Conservation (phyloP, 441 rosid species). For the Geranium incanum region DNA sequence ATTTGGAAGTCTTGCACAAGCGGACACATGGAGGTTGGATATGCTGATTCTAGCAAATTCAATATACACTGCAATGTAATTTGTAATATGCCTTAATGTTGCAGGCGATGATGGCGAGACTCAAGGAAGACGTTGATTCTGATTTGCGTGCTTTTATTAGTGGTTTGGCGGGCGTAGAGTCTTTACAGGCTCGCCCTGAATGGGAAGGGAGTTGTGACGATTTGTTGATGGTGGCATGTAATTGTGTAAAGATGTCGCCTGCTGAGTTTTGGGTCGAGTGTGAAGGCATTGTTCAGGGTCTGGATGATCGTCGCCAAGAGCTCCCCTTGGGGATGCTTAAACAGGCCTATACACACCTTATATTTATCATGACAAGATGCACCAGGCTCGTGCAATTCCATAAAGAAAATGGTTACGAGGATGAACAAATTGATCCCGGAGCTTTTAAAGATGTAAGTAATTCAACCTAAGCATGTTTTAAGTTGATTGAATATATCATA, state of each 20-base stretch:
- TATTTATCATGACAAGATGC: constrained; percentile 91
- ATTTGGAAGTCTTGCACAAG: constrained; percentile 80
- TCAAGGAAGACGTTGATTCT: constrained; percentile 88
- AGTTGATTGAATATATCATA: no score
- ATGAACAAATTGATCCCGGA: constrained; percentile 83
- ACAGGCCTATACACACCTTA: constrained; percentile 89
- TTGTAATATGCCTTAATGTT: background rate
- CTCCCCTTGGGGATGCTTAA: constrained; percentile 82
- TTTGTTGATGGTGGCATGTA: constrained; percentile 64
- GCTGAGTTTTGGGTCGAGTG: constrained; percentile 82
- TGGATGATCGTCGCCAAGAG: constrained; percentile 92
- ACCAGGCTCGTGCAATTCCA: constrained; percentile 93
- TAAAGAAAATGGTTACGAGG: constrained; percentile 82
- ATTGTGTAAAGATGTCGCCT: constrained; percentile 77
- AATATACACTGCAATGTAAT: background rate
- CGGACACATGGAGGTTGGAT: constrained; percentile 79
- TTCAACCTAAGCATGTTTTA: no score
- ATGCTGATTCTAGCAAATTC: background rate
- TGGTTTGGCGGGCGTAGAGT: constrained; percentile 68
- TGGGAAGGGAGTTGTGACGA: constrained; percentile 76
- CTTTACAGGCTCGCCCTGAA: constrained; percentile 46
- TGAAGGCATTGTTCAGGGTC: constrained; percentile 77
- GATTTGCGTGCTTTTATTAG: constrained; percentile 91
- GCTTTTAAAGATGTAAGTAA: constrained; percentile 34
- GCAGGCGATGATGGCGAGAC: constrained; percentile 72